These are phyloP conservation scores for Leptographium procerum DNA, from an alignment of 2,329 filamentous ascomycete genomes.

Conservation along the genomic window DNA sequence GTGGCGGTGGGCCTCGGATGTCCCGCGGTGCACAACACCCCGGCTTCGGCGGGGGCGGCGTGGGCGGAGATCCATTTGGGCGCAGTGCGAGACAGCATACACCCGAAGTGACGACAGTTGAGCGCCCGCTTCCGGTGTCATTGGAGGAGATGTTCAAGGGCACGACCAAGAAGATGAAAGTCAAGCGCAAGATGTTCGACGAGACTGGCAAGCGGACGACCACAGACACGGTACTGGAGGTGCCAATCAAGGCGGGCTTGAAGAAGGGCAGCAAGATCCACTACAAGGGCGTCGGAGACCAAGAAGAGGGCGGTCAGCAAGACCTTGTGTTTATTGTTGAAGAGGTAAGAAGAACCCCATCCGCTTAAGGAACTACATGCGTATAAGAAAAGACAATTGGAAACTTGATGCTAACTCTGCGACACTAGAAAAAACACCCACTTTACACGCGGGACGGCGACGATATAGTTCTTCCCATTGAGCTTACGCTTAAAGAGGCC, in stretches of 20 bases:
- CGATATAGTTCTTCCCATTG: conserved; percentile 67
- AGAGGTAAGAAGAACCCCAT: conserved; percentile 52
- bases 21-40: conserved; percentile 1
- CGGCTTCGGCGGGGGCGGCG: conserved; percentile 16
- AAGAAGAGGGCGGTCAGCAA: conserved; percentile 90
- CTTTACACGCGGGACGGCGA: conserved; percentile 81
- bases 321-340: conserved; percentile 91
- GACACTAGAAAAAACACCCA: conserved; percentile 68
- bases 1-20: conserved; percentile 1
- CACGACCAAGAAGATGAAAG: conserved; percentile 92
- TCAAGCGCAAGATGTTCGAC: conserved; percentile 94
- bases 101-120: conserved; percentile 82
- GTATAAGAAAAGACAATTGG: neutral
- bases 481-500: conserved; percentile 83
- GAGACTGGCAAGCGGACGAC: conserved; percentile 70
- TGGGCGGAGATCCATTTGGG: conserved; percentile 12
- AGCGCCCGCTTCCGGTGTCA: conserved; percentile 67
- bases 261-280: conserved; percentile 98
- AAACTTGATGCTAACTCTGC: neutral
- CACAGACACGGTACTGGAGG: conserved; percentile 83
- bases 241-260: conserved; percentile 88
- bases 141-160: conserved; percentile 85
- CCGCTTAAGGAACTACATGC: too few species aligned
- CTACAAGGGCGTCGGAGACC: conserved; percentile 93
- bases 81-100: conserved; percentile 40